Evolutionary conservation across 805 yeast species (phyloP).

Genomic region (Dipodascus geniculatus): DNA sequence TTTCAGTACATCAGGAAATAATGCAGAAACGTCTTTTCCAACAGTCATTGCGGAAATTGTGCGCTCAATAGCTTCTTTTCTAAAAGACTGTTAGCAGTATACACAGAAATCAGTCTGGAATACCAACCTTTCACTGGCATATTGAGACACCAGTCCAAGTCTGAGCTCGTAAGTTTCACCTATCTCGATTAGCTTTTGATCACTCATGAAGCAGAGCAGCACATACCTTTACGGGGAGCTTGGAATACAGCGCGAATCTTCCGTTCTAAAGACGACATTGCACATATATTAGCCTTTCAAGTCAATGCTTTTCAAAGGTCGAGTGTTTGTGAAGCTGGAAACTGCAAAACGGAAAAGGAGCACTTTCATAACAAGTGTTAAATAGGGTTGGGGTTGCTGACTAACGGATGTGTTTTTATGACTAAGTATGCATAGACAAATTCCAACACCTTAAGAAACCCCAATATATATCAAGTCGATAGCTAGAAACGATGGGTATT

Average conservation of each 20-base stretch:
- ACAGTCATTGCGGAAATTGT: slow-evolving; percentile 97
- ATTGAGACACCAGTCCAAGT: slow-evolving; percentile 85
- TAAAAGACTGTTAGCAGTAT: slow-evolving; percentile 11
- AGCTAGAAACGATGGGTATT: slow-evolving; percentile 21
- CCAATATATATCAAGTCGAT: neutral
- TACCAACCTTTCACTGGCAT: slow-evolving; percentile 57
- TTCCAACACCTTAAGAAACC: too few species aligned
- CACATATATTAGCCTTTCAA: too few species aligned
- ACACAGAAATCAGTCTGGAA: neutral
- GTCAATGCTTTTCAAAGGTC: too few species aligned
- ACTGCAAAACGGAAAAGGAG: neutral
- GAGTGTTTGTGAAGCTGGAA: neutral
- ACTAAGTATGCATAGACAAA: too few species aligned
- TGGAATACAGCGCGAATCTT: slow-evolving; percentile 45
- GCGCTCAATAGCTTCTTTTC: slow-evolving; percentile 93
- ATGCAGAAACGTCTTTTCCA: slow-evolving; percentile 89
- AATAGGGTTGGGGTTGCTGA: neutral
- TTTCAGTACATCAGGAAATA: slow-evolving; percentile 92
- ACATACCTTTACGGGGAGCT: slow-evolving; percentile 47
- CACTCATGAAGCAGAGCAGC: neutral
- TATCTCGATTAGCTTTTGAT: neutral
- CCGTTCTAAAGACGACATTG: slow-evolving; percentile 28
- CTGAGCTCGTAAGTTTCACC: slow-evolving; percentile 64
- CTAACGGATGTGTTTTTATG: neutral
- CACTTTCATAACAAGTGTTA: neutral